These are phyloP conservation scores for Phylloporus rhodoxanthus DNA, from an alignment of 768 basidiomycete species.

Conservation along the genomic window DNA sequence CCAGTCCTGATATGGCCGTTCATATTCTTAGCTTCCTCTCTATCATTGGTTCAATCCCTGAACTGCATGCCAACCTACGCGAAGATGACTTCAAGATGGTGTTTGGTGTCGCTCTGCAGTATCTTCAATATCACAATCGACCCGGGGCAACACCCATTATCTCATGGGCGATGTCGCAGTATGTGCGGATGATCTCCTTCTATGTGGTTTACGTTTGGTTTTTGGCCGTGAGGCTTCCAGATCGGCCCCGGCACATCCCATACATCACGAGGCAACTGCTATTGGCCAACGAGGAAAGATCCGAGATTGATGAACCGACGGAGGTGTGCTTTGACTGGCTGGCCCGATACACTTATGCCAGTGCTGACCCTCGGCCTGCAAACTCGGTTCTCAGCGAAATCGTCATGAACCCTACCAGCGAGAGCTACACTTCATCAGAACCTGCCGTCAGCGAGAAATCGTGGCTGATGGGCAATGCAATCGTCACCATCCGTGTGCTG, in stretches of 20 bases:
- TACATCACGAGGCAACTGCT: conserved; percentile 85
- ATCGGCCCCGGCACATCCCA: conserved; percentile 73
- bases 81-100: conserved; percentile 89
- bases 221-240: conserved; percentile 74
- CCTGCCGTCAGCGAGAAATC: conserved; percentile 54
- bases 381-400: conserved; percentile 74
- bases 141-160: conserved; percentile 50
- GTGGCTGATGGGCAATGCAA: conserved; percentile 81
- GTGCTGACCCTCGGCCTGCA: conserved; percentile 86
- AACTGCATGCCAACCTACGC: conserved; percentile 84
- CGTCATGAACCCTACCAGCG: conserved; percentile 52
- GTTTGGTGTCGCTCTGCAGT: conserved; percentile 89
- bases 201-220: conserved; percentile 95
- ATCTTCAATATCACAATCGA: conserved; percentile 86
- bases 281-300: conserved; percentile 73
- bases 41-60: conserved; percentile 75
- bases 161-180: conserved; percentile 86
- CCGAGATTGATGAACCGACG: conserved; percentile 77
- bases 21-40: conserved; percentile 91
- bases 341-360: conserved; percentile 88
- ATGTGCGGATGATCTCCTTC: conserved; percentile 85
- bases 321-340: conserved; percentile 99
- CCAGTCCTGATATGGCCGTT: conserved; percentile 87
- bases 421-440: conserved; percentile 32
- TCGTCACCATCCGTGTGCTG: conserved; percentile 76